Conservation (phyloP, 2,329 filamentous ascomycete genomes). For the Colletotrichum sp. region DNA sequence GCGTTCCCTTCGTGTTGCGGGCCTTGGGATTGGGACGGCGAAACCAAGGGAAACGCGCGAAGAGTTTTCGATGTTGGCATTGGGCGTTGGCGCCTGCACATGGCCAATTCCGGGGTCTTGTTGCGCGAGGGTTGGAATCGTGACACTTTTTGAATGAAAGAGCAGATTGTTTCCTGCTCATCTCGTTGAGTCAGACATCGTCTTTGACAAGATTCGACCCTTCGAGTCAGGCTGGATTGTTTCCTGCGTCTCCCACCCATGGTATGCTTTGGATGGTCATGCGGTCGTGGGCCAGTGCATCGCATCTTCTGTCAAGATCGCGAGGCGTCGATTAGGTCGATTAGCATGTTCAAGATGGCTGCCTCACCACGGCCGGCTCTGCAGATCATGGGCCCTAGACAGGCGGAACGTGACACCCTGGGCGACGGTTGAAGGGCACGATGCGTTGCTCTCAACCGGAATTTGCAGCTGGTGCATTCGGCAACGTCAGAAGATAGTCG, state of each 20-base stretch:
- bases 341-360: neutral
- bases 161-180: neutral
- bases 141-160: neutral
- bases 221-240: neutral
- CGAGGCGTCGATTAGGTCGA: neutral
- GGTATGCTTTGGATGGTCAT: neutral
- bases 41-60: neutral
- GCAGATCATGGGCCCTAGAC: slow-evolving; percentile 4
- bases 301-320: neutral
- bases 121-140: neutral
- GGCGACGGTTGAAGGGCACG: neutral
- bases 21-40: neutral
- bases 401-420: neutral
- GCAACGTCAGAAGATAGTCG: slow-evolving; percentile 3
- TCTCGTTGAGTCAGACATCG: neutral
- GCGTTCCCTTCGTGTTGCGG: neutral
- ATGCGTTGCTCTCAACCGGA: neutral
- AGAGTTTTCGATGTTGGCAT: neutral
- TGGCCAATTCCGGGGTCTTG: neutral
- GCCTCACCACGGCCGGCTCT: neutral
- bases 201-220: neutral
- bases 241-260: neutral
- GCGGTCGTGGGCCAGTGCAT: neutral
- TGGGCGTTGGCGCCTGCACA: neutral
- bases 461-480: neutral